These are phyloP conservation scores for Cladosporium sp. DNA, from an alignment of 2,329 filamentous ascomycete genomes.

Conservation along the genomic window DNA sequence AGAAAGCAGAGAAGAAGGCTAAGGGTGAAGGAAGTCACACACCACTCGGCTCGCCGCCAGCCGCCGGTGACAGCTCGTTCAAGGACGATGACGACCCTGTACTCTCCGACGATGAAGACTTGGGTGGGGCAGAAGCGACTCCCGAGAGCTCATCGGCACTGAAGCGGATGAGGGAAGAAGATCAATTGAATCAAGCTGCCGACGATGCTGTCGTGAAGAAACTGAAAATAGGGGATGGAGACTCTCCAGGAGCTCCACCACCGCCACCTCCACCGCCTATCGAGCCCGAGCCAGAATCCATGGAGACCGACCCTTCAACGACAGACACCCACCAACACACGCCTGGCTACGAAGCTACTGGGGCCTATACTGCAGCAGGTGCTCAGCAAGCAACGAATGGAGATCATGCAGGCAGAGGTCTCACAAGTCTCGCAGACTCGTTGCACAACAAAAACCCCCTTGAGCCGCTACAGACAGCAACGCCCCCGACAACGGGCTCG, in stretches of 20 bases:
- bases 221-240: constrained; percentile 25
- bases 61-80: constrained; percentile 18
- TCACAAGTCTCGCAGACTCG: constrained; percentile 17
- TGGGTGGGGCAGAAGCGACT: constrained; percentile 23
- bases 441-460: constrained; percentile 18
- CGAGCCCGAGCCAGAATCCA: constrained; percentile 7
- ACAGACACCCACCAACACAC: constrained; percentile 6
- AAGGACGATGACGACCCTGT: constrained; percentile 22
- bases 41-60: constrained; percentile 25
- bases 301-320: constrained; percentile 23
- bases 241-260: constrained; percentile 33
- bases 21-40: constrained; percentile 25
- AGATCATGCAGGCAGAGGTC: constrained; percentile 25
- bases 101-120: constrained; percentile 27
- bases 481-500: constrained; percentile 37
- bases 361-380: constrained; percentile 9
- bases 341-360: constrained; percentile 1
- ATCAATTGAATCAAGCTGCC: constrained; percentile 33
- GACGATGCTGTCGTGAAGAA: constrained; percentile 28
- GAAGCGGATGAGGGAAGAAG: constrained; percentile 26
- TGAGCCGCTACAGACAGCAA: constrained; percentile 43
- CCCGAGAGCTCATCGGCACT: constrained; percentile 22
- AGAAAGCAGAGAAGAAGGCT: constrained; percentile 51
- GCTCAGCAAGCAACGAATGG: constrained; percentile 13
- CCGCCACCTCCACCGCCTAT: constrained; percentile 39